Percentiles rank a stretch among this genome's conserved stretches.
phyloP scores from a whole-genome alignment of 148 eudicot species.

The Drosera capensis region DNA sequence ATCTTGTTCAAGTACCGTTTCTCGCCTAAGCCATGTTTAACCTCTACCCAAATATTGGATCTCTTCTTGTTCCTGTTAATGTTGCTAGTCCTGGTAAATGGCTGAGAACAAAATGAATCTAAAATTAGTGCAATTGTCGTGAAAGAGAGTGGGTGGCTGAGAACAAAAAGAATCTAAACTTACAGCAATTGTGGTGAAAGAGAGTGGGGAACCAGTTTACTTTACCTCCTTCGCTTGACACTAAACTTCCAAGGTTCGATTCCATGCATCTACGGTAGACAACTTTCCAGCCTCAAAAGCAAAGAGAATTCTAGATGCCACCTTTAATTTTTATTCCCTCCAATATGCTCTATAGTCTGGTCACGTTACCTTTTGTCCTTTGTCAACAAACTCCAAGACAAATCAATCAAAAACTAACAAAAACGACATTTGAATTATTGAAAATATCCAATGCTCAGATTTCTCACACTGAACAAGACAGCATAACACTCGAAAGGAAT shows the following conservation, averaged over 20 bases:
- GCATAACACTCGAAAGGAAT: conserved; percentile 14
- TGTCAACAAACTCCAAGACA: neutral
- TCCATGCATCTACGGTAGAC: neutral
- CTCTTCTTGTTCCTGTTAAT: too few relatives aligned
- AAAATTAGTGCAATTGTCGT: too few relatives aligned
- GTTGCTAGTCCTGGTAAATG: too few relatives aligned
- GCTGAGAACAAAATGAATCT: too few relatives aligned
- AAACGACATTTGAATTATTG: too few relatives aligned
- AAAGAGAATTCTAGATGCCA: neutral
- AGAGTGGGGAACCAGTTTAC: too few relatives aligned
- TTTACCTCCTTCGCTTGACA: neutral
- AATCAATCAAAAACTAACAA: conserved; percentile 7
- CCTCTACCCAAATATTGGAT: too few relatives aligned
- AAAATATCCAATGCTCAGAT: conserved; percentile 20
- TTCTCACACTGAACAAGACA: conserved; percentile 17
- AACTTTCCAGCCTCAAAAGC: conserved; percentile 23
- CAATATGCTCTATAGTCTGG: neutral
- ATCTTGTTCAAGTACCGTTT: too few relatives aligned
- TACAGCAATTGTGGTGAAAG: too few relatives aligned
- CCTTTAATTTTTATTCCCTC: neutral
- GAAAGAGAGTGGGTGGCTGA: too few relatives aligned
- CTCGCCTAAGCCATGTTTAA: too few relatives aligned
- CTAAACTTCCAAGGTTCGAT: neutral
- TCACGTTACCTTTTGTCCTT: neutral
- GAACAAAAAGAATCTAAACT: too few relatives aligned